These are phyloP conservation scores for Gymnopilus junonius DNA, from an alignment of 768 basidiomycete species.

Conservation along the genomic window DNA sequence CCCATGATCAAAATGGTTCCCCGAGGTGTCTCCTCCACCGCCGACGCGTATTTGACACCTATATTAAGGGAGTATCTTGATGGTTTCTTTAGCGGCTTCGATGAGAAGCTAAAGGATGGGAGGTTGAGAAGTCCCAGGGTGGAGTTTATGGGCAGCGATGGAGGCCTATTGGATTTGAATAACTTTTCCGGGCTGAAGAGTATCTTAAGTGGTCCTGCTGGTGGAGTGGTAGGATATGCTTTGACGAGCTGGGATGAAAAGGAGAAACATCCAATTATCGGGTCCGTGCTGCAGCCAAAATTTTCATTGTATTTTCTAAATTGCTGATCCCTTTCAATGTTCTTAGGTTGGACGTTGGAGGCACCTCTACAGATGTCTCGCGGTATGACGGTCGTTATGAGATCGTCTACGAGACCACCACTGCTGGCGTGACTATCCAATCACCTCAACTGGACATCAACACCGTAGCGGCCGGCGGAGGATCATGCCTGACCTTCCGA, in stretches of 20 bases:
- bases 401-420: conserved; percentile 93
- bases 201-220: conserved; percentile 91
- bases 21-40: conserved; percentile 89
- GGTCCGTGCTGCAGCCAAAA: conserved; percentile 48
- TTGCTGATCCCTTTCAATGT: neutral
- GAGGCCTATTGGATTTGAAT: conserved; percentile 75
- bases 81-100: conserved; percentile 91
- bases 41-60: conserved; percentile 95
- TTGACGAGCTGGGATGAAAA: conserved; percentile 88
- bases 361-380: conserved; percentile 95
- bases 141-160: conserved; percentile 97
- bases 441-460: conserved; percentile 95
- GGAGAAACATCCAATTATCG: conserved; percentile 77
- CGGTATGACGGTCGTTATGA: conserved; percentile 92
- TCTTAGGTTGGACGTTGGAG: conserved; percentile 85
- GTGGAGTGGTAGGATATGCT: conserved; percentile 95
- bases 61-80: conserved; percentile 84
- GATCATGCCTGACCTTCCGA: conserved; percentile 84
- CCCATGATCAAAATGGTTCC: conserved; percentile 97
- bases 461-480: conserved; percentile 95
- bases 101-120: conserved; percentile 69
- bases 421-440: conserved; percentile 91
- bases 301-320: neutral
- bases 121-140: conserved; percentile 67
- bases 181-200: conserved; percentile 95